Base-by-base conservation (phyloP, 345 rosid genomes). In the Lagerstroemia speciosa region DNA sequence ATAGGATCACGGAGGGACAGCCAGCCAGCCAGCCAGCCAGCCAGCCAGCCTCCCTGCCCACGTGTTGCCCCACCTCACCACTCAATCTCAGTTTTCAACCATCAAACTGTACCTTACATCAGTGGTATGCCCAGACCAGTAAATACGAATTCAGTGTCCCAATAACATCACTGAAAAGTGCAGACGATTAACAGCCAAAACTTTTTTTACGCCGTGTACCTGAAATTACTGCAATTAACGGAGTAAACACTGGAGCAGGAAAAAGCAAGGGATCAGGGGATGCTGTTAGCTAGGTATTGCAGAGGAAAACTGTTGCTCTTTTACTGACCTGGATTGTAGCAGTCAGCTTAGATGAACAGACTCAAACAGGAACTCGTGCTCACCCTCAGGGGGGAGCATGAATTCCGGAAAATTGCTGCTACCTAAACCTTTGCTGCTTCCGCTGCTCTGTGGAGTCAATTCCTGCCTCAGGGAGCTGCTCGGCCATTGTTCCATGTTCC, bases 401-500 rank as follows among this genome's bases (percentile, higher is more conserved):
- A 58, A 60, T 3, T 72, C 74, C 27, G 55, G 68, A 31, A 64
- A 37, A 27, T 26, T 27, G 67, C n/a, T 0, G 62, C 62, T 55
- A 0, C 61, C 62, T 33, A 64, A 34, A 37, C 8, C 33, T 58
- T 32, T 55, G 64, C 30, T 37, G 33, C 31, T 62, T 30, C 67
- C 37, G 22, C 22, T 24, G 40, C 61, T 71, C 15, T 26, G 70
- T 24, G 55, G 75, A 45, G 27, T 63, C 69, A 46, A 20, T 32
- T 19, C 3, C 15, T 41, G 41, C 3, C 43, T 57, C 31, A 27
- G 64, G 12, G 58, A 27, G 33, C 15, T 64, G 64, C 41, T 55
- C 1, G 73, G 36, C 69, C 69, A 57, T 36, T 72, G 75, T 46
- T 69, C 67, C 61, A 55, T 55, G 61, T 55, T 55, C 61, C 61